Evolutionary conservation across 1,139 yeast species (phyloP).

Genomic region (Candida frijolesensis): DNA sequence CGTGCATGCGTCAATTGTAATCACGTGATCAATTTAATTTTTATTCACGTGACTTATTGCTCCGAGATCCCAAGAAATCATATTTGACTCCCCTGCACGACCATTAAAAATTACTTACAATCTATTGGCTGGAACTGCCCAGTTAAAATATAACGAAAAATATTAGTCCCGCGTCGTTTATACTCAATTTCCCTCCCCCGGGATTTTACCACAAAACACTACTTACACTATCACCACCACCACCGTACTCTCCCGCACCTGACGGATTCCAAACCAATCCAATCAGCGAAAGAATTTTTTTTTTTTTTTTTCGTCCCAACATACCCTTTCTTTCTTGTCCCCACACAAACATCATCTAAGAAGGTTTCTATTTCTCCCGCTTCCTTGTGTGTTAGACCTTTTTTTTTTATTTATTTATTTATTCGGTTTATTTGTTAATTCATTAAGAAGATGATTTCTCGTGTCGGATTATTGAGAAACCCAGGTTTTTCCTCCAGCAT

Average conservation of each 20-base stretch:
- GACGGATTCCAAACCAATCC: not conserved
- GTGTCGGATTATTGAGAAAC: conserved; percentile 19
- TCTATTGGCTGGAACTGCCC: conserved; percentile 8
- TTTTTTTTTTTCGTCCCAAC: not conserved
- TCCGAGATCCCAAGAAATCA: not conserved
- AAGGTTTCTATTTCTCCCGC: not conserved
- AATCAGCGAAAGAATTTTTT: not conserved
- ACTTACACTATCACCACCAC: not conserved
- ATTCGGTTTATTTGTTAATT: not conserved
- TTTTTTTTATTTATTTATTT: not conserved
- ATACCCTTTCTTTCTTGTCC: not conserved
- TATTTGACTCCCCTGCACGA: not conserved
- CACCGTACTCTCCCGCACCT: not conserved
- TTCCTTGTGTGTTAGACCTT: not conserved
- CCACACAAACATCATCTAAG: not conserved
- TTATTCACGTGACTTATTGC: too few relatives aligned
- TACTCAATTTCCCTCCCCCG: not conserved
- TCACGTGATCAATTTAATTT: not conserved
- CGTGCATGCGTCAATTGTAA: not conserved
- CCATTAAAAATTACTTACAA: conserved; percentile 1
- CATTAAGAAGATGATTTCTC: conserved; percentile 16
- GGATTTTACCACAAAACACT: conserved; percentile 1
- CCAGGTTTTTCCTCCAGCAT: conserved; percentile 9
- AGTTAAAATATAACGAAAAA: not conserved
- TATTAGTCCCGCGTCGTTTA: not conserved